These are phyloP conservation scores for Parascedosporium putredinis DNA, from an alignment of 2,329 filamentous ascomycete genomes.

Conservation along the genomic window DNA sequence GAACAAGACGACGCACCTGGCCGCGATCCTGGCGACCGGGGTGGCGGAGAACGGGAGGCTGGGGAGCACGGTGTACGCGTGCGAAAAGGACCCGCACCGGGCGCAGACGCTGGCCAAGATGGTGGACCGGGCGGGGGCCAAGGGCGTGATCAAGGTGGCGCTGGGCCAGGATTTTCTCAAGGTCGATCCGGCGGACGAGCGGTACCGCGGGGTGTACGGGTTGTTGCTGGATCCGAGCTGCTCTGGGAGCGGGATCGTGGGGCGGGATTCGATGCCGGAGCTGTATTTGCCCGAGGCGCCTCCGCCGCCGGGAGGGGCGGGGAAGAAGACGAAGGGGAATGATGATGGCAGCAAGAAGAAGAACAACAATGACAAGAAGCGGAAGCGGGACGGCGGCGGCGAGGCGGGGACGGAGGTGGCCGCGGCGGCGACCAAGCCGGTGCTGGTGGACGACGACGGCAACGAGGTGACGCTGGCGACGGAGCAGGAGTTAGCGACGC, in stretches of 20 bases:
- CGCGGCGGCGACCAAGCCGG: slow-evolving; percentile 13
- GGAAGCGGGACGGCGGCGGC: too few species aligned
- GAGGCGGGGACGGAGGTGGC: not conserved
- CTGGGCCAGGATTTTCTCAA: slow-evolving; percentile 73
- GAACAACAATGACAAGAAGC: not conserved
- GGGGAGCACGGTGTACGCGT: slow-evolving; percentile 52
- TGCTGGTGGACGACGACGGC: slow-evolving; percentile 48
- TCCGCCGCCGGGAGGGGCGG: too few species aligned
- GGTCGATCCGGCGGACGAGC: slow-evolving; percentile 51
- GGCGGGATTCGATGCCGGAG: slow-evolving; percentile 67
- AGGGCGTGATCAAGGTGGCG: slow-evolving; percentile 54
- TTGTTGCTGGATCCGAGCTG: slow-evolving; percentile 89
- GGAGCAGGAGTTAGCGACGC: slow-evolving; percentile 46
- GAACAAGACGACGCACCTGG: slow-evolving; percentile 93
- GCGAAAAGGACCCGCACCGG: slow-evolving; percentile 63
- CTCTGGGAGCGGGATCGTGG: slow-evolving; percentile 89
- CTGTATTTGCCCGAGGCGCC: slow-evolving; percentile 45
- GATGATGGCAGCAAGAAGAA: not conserved
- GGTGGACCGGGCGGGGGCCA: slow-evolving; percentile 66
- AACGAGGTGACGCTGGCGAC: slow-evolving; percentile 41
- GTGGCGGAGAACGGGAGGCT: slow-evolving; percentile 26
- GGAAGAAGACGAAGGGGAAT: too few species aligned
- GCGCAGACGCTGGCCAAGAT: slow-evolving; percentile 74
- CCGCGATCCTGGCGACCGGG: slow-evolving; percentile 54
- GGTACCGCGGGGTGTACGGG: slow-evolving; percentile 62